These are phyloP conservation scores for Rhizopus sp. DNA, from an alignment of 371 early-diverging fungal species.

Conservation along the genomic window DNA sequence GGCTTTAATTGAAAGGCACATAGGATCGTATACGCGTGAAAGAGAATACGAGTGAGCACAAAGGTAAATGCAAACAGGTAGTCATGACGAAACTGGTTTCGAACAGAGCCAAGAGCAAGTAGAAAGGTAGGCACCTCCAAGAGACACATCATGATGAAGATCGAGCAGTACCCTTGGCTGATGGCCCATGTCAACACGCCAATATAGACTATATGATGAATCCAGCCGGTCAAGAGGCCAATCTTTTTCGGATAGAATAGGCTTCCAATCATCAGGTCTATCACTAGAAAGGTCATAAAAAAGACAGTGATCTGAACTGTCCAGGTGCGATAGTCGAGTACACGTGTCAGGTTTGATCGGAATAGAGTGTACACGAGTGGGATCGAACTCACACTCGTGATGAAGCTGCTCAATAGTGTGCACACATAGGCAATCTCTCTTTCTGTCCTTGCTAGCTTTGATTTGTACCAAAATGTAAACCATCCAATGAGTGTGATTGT, in stretches of 20 bases:
- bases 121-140: conserved; percentile 45
- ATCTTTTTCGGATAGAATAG: conserved; percentile 50
- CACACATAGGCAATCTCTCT: conserved; percentile 40
- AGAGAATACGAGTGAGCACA: conserved; percentile 37
- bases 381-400: conserved; percentile 30
- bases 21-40: conserved; percentile 41
- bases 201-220: conserved; percentile 56
- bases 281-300: conserved; percentile 45
- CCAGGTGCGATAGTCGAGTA: conserved; percentile 28
- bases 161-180: conserved; percentile 14
- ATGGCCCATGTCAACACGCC: conserved; percentile 32
- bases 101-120: conserved; percentile 41
- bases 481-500: conserved; percentile 8
- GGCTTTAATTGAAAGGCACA: conserved; percentile 18
- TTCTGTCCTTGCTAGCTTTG: conserved; percentile 19
- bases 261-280: conserved; percentile 49
- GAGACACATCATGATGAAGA: conserved; percentile 42
- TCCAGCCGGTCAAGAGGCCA: conserved; percentile 55
- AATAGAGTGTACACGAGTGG: conserved; percentile 29
- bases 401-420: conserved; percentile 35
- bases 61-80: conserved; percentile 46
- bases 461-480: conserved; percentile 23
- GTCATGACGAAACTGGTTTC: conserved; percentile 33
- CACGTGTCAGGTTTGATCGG: conserved; percentile 14
- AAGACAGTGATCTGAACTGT: conserved; percentile 33